A percentile compares a stretch with the other conserved stretches of the same genome.
Conservation (phyloP, 169 alveolate genomes). For the Plasmodium coatneyi region DNA sequence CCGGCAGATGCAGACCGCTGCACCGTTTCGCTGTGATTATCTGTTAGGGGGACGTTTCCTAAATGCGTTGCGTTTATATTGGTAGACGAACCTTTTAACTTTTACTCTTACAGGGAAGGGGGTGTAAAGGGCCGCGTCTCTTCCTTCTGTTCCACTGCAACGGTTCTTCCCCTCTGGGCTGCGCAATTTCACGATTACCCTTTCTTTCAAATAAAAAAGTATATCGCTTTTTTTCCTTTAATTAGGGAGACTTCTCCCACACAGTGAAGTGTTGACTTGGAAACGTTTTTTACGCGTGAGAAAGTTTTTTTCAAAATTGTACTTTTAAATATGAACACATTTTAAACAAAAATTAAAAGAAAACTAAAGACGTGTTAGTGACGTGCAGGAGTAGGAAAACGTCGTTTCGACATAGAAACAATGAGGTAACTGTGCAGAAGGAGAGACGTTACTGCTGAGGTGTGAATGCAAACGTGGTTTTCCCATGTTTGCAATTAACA, state of each 20-base stretch:
- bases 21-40: not conserved
- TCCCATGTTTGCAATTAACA: not conserved
- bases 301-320: not conserved
- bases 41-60: not conserved
- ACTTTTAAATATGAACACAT: constrained; percentile 2
- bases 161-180: not conserved
- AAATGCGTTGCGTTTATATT: not conserved
- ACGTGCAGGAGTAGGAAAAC: not conserved
- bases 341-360: constrained; percentile 40
- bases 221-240: not conserved
- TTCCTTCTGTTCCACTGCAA: not conserved
- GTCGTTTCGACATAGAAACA: not conserved
- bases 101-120: not conserved
- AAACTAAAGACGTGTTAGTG: not conserved
- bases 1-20: not conserved
- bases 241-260: not conserved
- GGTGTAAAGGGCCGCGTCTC: not conserved
- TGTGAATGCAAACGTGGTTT: not conserved
- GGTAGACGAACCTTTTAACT: not conserved
- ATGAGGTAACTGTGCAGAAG: not conserved
- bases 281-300: not conserved
- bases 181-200: constrained; percentile 6
- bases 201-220: not conserved
- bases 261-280: not conserved
- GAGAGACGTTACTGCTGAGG: not conserved